Conservation (phyloP, 1,284 basidiomycete genomes). For the Porodaedalea pini region DNA sequence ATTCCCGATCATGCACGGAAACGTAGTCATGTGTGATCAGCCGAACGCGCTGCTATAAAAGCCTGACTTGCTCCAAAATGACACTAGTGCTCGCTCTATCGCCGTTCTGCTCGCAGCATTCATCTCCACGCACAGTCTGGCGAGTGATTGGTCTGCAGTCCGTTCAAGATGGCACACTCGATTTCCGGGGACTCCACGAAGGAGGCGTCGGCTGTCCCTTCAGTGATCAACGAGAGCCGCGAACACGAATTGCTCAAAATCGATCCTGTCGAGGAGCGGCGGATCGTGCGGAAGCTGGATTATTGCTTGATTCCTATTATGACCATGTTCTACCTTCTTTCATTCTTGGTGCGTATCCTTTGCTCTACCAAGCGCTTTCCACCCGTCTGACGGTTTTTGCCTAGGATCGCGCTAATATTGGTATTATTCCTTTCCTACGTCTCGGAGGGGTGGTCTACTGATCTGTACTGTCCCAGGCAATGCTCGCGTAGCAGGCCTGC, state of each 20-base stretch:
- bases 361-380: not conserved
- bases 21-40: no score
- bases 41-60: not conserved
- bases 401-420: conserved; percentile 45
- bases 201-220: not conserved
- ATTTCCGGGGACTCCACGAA: not conserved
- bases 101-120: not conserved
- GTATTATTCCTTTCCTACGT: not conserved
- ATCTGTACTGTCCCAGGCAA: conserved; percentile 33
- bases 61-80: not conserved
- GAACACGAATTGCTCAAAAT: conserved; percentile 3
- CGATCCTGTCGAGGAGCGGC: conserved; percentile 20
- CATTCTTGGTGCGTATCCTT: conserved; percentile 44
- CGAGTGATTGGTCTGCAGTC: not conserved
- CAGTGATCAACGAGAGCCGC: not conserved
- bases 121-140: not conserved
- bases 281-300: conserved; percentile 39
- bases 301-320: conserved; percentile 45
- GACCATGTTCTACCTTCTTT: conserved; percentile 47
- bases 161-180: not conserved
- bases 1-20: no score
- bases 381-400: not conserved
- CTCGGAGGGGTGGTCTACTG: not conserved
- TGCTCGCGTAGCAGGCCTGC: conserved; percentile 56
- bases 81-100: not conserved